These are phyloP conservation scores for Ensete ventricosum DNA, from an alignment of 176 grass and related monocot genomes.

Conservation along the genomic window DNA sequence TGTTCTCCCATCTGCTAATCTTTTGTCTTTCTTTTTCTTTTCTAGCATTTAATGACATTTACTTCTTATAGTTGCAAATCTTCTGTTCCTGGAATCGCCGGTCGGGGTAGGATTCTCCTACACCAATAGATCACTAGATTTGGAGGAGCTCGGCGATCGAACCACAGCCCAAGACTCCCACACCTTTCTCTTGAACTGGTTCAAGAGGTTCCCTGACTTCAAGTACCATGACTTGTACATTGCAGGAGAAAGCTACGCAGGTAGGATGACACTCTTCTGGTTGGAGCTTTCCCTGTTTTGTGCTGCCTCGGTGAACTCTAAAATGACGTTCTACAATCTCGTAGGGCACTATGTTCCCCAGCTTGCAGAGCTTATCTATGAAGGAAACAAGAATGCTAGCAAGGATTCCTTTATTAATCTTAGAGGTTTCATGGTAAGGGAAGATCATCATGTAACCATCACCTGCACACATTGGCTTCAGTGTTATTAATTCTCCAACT, in stretches of 20 bases:
- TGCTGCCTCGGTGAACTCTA: background rate
- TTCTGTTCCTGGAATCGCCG: conserved; percentile 84
- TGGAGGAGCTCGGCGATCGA: conserved; percentile 56
- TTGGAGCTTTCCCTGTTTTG: no score
- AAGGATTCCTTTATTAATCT: conserved; percentile 53
- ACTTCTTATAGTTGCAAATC: conserved; percentile 47
- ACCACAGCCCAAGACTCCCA: conserved; percentile 68
- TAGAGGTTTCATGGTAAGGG: conserved; percentile 88
- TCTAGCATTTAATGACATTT: background rate
- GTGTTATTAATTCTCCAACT: conserved; percentile 3
- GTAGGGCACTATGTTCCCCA: conserved; percentile 94
- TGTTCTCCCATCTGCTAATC: background rate
- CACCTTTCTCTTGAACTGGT: conserved; percentile 64
- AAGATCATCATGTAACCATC: background rate
- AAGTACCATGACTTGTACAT: conserved; percentile 72
- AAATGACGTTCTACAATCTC: background rate
- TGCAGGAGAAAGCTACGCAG: conserved; percentile 90
- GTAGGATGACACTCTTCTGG: conserved; percentile 16
- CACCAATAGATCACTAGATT: conserved; percentile 58
- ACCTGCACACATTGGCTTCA: background rate
- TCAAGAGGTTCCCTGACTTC: conserved; percentile 72
- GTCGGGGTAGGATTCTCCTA: conserved; percentile 95
- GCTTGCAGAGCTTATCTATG: conserved; percentile 77
- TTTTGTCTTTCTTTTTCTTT: background rate
- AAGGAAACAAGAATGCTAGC: conserved; percentile 56